Percentiles rank a stretch among this genome's conserved stretches.
Evolutionary conservation across 2,329 filamentous ascomycete genomes (phyloP).

Genomic region (Elsinoe fawcettii): DNA sequence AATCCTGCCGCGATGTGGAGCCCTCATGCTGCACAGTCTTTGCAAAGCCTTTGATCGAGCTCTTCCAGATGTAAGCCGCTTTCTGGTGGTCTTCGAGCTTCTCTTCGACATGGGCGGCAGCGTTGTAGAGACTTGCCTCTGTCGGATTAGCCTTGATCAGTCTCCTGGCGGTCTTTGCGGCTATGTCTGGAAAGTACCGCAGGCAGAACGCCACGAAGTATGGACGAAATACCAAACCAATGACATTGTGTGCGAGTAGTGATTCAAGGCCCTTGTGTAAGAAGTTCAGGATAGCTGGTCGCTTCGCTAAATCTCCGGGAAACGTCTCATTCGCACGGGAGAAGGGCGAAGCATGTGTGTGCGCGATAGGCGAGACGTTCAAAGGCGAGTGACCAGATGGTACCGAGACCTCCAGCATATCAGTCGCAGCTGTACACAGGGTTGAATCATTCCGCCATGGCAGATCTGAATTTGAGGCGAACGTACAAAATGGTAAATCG

Average conservation of each 20-base stretch:
- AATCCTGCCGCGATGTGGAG: too few species aligned
- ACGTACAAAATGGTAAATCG: conserved; percentile 44
- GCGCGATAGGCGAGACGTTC: neutral
- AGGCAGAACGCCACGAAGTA: conserved; percentile 55
- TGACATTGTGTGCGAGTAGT: conserved; percentile 56
- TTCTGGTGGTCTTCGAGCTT: conserved; percentile 49
- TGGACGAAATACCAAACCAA: neutral
- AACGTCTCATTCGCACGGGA: neutral
- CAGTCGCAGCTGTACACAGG: neutral
- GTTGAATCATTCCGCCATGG: conserved; percentile 10
- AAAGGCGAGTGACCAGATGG: too few species aligned
- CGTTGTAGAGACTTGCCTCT: conserved; percentile 64
- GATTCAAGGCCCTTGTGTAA: conserved; percentile 37
- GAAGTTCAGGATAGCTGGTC: conserved; percentile 54
- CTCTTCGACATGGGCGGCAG: conserved; percentile 67
- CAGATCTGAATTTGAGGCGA: neutral
- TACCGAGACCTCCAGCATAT: too few species aligned
- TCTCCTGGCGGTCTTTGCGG: conserved; percentile 63
- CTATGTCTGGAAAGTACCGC: conserved; percentile 42
- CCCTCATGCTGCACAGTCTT: conserved; percentile 27
- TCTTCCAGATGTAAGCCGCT: conserved; percentile 58
- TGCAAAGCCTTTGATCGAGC: conserved; percentile 53
- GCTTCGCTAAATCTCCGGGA: neutral
- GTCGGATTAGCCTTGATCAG: conserved; percentile 62
- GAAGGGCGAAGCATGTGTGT: conserved; percentile 17